phyloP scores from a whole-genome alignment of 305 asterid genomes.

The Lippia alba region DNA sequence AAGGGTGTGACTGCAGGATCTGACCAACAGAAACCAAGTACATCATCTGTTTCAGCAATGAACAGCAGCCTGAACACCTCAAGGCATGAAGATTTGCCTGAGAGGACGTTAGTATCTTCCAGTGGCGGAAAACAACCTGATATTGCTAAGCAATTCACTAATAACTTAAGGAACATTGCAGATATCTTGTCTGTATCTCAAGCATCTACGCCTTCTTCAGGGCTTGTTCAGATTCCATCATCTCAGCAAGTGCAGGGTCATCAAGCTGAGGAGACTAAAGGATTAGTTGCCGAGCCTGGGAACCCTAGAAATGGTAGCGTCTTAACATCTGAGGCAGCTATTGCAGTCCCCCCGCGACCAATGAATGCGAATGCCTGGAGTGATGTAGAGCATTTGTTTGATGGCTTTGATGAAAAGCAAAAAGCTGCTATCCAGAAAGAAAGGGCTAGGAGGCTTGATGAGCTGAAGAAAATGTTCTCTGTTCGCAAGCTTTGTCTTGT shows the following conservation, averaged over 20 bases:
- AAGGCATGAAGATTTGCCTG: constrained; percentile 63
- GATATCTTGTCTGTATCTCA: constrained; percentile 75
- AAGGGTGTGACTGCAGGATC: constrained; percentile 47
- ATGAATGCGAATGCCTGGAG: constrained; percentile 75
- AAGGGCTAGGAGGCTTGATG: constrained; percentile 89
- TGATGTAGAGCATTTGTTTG: constrained; percentile 85
- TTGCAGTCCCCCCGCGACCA: constrained; percentile 62
- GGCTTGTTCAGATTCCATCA: constrained; percentile 47
- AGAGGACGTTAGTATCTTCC: constrained; percentile 45
- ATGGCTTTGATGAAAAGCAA: constrained; percentile 85
- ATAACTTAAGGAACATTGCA: constrained; percentile 71
- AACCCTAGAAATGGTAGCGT: constrained; percentile 47
- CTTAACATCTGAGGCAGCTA: constrained; percentile 52
- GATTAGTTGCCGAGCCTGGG: constrained; percentile 47
- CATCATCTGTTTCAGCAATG: constrained; percentile 41
- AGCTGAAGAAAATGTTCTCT: constrained; percentile 88
- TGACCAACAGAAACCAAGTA: constrained; percentile 55
- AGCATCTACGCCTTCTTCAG: constrained; percentile 44
- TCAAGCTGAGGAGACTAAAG: constrained; percentile 53
- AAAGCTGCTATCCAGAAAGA: constrained; percentile 92
- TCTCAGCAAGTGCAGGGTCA: constrained; percentile 46
- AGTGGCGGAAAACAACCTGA: constrained; percentile 63
- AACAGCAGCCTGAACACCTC: constrained; percentile 43
- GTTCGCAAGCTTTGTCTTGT: constrained; percentile 89
- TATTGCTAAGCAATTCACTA: constrained; percentile 76